phyloP scores from a whole-genome alignment of 1,139 yeast genomes.

The Pichia sp. region DNA sequence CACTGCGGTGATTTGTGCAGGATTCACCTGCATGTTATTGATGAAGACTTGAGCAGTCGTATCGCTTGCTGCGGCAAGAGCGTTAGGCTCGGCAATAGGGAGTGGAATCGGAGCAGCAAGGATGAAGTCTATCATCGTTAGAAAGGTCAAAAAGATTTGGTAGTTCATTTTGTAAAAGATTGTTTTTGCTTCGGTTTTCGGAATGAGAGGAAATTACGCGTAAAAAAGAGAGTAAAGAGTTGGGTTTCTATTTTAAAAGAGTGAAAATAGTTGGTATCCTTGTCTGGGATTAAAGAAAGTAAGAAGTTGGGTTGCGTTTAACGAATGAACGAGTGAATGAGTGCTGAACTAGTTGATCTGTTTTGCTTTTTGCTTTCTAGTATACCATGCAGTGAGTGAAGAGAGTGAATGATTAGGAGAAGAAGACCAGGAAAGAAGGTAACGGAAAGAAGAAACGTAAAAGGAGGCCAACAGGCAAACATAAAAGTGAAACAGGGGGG shows the following conservation, averaged over 20 bases:
- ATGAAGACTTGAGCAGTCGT: conserved; percentile 59
- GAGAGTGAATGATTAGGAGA: not conserved
- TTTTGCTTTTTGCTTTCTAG: not conserved
- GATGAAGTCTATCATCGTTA: conserved; percentile 9
- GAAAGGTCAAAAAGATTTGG: conserved; percentile 8
- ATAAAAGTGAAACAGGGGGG: too few species aligned
- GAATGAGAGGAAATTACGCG: not conserved
- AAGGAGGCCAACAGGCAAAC: not conserved
- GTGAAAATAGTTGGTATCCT: conserved; percentile 8
- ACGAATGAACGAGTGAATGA: conserved; percentile 1
- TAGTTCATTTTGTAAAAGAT: conserved; percentile 11
- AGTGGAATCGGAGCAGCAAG: conserved; percentile 23
- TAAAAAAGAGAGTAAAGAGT: conserved; percentile 8
- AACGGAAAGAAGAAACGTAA: not conserved
- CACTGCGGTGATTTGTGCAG: conserved; percentile 4
- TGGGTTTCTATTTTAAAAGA: conserved; percentile 8
- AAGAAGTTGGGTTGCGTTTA: not conserved
- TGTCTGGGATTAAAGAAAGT: conserved; percentile 1
- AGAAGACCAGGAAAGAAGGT: not conserved
- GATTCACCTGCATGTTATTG: conserved; percentile 45
- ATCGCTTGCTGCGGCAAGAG: conserved; percentile 37
- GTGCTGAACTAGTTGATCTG: not conserved
- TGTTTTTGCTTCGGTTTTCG: not conserved
- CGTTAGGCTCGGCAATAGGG: conserved; percentile 33
- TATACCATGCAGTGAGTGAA: not conserved